Percentiles rank a stretch among this genome's conserved stretches.
phyloP scores from a whole-genome alignment of 345 rosid species.

The Zanthoxylum bungeanum region DNA sequence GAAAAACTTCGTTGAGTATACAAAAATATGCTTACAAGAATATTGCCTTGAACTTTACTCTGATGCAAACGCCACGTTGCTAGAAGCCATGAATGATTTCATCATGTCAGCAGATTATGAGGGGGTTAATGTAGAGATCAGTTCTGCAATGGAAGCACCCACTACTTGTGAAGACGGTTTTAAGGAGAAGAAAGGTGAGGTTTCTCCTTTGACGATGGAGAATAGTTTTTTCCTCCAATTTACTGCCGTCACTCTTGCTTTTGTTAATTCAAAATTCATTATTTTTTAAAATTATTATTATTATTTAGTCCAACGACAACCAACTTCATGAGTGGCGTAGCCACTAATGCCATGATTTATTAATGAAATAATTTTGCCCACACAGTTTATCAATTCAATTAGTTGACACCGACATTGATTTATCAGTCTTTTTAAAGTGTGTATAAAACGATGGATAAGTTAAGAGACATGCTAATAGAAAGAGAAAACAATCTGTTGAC shows the following conservation, averaged over 20 bases:
- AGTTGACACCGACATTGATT: no score
- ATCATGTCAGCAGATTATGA: conserved; percentile 18
- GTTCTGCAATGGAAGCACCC: conserved; percentile 41
- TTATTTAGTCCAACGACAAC: no score
- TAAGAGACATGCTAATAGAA: no score
- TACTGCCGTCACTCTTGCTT: conserved; percentile 33
- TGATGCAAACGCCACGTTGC: conserved; percentile 15
- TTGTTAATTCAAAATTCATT: no score
- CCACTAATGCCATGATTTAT: no score
- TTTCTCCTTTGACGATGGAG: conserved; percentile 28
- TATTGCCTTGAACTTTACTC: conserved; percentile 41
- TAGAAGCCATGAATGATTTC: conserved; percentile 16
- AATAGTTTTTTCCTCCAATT: conserved; percentile 29
- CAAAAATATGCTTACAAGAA: conserved; percentile 21
- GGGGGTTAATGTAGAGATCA: conserved; percentile 19
- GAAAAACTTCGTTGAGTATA: conserved; percentile 6
- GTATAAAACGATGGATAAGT: no score
- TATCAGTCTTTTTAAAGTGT: no score
- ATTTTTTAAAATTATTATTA: no score
- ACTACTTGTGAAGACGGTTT: conserved; percentile 43
- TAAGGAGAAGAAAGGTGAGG: conserved; percentile 20
- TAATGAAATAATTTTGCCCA: no score
- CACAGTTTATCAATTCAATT: no score
- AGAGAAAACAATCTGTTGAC: no score
- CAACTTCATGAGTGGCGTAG: no score